Evolutionary conservation across 2,329 filamentous ascomycete species (phyloP), one percentile per base, ranked within the genome.

Genomic region (Colletotrichum lentis): DNA sequence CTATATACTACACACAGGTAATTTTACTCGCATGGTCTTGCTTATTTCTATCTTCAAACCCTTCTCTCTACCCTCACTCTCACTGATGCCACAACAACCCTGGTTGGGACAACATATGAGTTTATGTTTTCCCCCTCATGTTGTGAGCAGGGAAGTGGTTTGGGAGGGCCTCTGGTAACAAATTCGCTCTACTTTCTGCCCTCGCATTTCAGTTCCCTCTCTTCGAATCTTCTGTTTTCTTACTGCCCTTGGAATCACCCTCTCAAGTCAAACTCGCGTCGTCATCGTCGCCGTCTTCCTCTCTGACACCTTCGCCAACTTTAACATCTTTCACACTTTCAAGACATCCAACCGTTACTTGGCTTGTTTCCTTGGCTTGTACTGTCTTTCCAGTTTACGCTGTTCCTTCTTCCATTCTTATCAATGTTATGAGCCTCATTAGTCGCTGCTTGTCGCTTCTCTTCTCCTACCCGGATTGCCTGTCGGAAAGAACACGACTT

Each of bases 1-100:
- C 52, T 54, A 39, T 54, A 54, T 54, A 54, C n/a, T 22, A 20
- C 35, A 24, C 3, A 10, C 31, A 39, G 52, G 52, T 54, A 54
- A 22, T n/a, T 54, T n/a, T 37, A 22, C n/a, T 22, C n/a, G 37
- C 14, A 7, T 35, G n/a, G 49, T 20, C 27, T 50, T 35, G 18
- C 16, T 4, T 12, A 35, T n/a, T 35, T 41, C 11, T 3, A 5
- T 7, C 27, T 20, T 7, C 10, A 53, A 53, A 5, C 2, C 3
- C 12, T 37, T 4, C 5, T 6, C 0, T 53, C 1, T 37, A 1
- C 11, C 31, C 31, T 53, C 3, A 6, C 16, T 7, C 14, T 41
- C 31, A 35, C 31, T 35, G 31, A 35, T 35, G 31, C 31, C 31
- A 35, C 31, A 35, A 35, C 8, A 35, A 35, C 35, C n/a, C 14